Evolutionary conservation across 257 asterid genomes (phyloP).

Genomic region (Penstemon davidsonii): DNA sequence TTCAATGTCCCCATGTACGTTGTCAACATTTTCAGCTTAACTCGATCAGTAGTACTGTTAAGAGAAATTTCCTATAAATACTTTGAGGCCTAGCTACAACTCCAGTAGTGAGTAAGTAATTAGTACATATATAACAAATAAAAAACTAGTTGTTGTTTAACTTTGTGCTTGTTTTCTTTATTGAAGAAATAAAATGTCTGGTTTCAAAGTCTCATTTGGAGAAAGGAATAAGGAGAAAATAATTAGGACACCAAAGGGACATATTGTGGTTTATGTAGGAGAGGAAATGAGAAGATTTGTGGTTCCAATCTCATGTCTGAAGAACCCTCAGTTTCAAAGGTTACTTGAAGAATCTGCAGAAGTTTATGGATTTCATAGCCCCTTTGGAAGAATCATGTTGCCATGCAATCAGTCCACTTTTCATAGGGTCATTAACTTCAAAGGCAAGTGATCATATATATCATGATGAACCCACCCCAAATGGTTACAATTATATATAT

Average conservation of each 20-base stretch:
- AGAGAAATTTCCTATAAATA: too few species aligned
- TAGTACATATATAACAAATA: too few species aligned
- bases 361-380: conserved; percentile 45
- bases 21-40: conserved; percentile 32
- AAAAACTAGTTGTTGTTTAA: too few species aligned
- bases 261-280: conserved; percentile 69
- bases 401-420: conserved; percentile 60
- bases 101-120: too few species aligned
- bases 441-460: too few species aligned
- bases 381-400: conserved; percentile 44
- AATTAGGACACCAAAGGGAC: conserved; percentile 51
- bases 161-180: not conserved
- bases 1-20: not conserved
- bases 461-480: too few species aligned
- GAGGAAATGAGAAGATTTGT: conserved; percentile 45
- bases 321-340: conserved; percentile 44
- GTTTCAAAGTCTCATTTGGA: not conserved
- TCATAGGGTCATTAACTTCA: not conserved
- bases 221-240: not conserved
- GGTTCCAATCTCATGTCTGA: conserved; percentile 55
- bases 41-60: not conserved
- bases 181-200: conserved; percentile 24
- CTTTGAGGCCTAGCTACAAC: too few species aligned
- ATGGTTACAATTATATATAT: too few species aligned
- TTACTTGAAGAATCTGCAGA: conserved; percentile 62